A percentile compares a stretch with the other conserved stretches of the same genome.
Conservation (phyloP, 2,329 filamentous ascomycete genomes). For the Xylariales sp. region DNA sequence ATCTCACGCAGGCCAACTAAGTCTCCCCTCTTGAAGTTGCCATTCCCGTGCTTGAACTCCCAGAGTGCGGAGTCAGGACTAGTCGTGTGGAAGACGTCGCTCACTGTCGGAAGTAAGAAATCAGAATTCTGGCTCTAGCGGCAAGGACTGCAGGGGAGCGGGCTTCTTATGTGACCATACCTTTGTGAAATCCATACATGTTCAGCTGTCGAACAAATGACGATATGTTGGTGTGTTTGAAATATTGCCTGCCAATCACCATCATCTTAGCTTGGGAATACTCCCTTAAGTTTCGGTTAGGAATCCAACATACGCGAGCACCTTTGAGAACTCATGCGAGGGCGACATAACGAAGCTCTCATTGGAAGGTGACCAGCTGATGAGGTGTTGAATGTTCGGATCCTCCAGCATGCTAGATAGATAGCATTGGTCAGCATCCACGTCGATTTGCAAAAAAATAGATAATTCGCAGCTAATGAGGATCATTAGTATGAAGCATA, state of each 20-base stretch:
- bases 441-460: constrained; percentile 12
- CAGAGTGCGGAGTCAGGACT: constrained; percentile 90
- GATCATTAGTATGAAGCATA: constrained; percentile 48
- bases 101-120: constrained; percentile 68
- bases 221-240: constrained; percentile 98
- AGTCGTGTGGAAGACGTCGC: constrained; percentile 95
- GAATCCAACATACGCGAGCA: constrained; percentile 67
- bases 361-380: constrained; percentile 89
- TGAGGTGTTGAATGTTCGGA: constrained; percentile 85
- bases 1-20: constrained; percentile 89
- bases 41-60: constrained; percentile 98
- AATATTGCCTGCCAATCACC: constrained; percentile 98
- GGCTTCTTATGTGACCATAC: constrained; percentile 38
- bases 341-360: constrained; percentile 99
- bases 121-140: too few species aligned
- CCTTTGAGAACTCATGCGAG: constrained; percentile 95
- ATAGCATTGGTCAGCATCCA: too few species aligned
- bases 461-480: not conserved
- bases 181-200: constrained; percentile 99
- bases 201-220: constrained; percentile 97
- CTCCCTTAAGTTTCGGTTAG: constrained; percentile 12
- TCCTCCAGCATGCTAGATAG: constrained; percentile 99
- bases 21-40: constrained; percentile 94
- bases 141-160: not conserved
- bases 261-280: constrained; percentile 6